Conservation (phyloP, 768 basidiomycete species). For the Sarcodon aspratus region DNA sequence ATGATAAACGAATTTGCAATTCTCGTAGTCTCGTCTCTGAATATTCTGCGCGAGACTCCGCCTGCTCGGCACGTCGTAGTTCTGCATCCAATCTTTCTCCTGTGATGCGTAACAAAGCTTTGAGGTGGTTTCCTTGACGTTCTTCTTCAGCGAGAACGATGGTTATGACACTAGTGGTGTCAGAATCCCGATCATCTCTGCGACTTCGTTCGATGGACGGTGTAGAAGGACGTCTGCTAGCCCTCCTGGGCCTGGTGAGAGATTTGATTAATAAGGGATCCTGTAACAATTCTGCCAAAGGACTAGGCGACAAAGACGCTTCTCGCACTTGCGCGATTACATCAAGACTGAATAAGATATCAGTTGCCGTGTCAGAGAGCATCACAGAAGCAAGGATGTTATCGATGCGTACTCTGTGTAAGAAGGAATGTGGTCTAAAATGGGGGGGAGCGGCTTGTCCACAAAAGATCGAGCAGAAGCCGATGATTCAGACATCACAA, state of each 20-base stretch:
- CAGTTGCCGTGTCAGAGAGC: too few relatives aligned
- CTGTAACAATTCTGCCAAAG: constrained; percentile 30
- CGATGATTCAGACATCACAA: too few relatives aligned
- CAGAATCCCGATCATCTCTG: constrained; percentile 9
- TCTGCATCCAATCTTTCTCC: constrained; percentile 46
- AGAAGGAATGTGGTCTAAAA: too few relatives aligned
- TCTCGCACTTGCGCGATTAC: constrained; percentile 30
- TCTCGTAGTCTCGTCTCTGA: constrained; percentile 39
- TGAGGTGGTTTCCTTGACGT: constrained; percentile 42
- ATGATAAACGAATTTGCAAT: constrained; percentile 22
- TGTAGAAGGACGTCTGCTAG: constrained; percentile 23
- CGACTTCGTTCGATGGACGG: neutral
- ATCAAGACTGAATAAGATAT: constrained; percentile 12
- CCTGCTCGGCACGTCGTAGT: constrained; percentile 40
- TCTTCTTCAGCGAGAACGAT: constrained; percentile 43
- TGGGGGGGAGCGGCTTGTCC: too few relatives aligned
- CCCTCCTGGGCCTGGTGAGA: constrained; percentile 24
- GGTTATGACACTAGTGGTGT: constrained; percentile 17
- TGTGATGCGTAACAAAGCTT: constrained; percentile 36
- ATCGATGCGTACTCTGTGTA: too few relatives aligned
- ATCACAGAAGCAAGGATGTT: too few relatives aligned
- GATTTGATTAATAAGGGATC: constrained; percentile 28
- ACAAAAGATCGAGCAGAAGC: too few relatives aligned
- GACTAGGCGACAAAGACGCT: constrained; percentile 32
- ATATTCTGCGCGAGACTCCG: constrained; percentile 35